A percentile compares a stretch with the other conserved stretches of the same genome.
phyloP scores from a whole-genome alignment of 441 rosid species.

The Melastoma candidum region DNA sequence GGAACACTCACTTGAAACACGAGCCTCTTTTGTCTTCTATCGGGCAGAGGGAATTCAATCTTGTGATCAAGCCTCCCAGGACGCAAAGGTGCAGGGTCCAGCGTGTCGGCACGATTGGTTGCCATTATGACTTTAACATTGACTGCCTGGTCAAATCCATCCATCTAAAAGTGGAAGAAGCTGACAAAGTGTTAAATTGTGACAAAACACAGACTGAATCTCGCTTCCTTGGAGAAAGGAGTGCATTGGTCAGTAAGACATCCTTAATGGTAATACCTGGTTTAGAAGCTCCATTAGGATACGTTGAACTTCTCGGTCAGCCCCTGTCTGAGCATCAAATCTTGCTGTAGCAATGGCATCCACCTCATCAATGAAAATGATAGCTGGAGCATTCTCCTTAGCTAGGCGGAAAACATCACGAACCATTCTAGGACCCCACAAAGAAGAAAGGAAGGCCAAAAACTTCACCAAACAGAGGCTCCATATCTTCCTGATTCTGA shows the following conservation, averaged over 20 bases:
- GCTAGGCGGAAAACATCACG: conserved; percentile 99
- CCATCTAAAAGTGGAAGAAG: conserved; percentile 49
- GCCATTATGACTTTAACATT: conserved; percentile 99
- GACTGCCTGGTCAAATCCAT: conserved; percentile 95
- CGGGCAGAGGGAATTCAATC: conserved; percentile 64
- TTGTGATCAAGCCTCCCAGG: conserved; percentile 97
- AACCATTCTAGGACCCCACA: conserved; percentile 98
- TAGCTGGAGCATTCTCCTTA: conserved; percentile 97
- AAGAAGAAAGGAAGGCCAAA: conserved; percentile 4
- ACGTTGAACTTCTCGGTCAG: conserved; percentile 97
- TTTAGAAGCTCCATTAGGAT: conserved; percentile 94
- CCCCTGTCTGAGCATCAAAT: conserved; percentile 99
- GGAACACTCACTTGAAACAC: conserved; percentile 65
- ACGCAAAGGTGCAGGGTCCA: conserved; percentile 97
- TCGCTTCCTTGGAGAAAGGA: too few relatives aligned
- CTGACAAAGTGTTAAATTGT: too few relatives aligned
- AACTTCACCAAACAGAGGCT: background rate
- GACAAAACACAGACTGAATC: too few relatives aligned
- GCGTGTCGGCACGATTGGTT: conserved; percentile 91
- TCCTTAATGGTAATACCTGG: conserved; percentile 37
- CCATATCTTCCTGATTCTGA: too few relatives aligned
- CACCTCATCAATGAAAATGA: conserved; percentile 94
- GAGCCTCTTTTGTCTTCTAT: conserved; percentile 49
- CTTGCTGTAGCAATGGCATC: conserved; percentile 99
- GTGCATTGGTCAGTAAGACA: too few relatives aligned